Conservation (phyloP, 2,329 filamentous ascomycete genomes). For the Fusarium brevicatenulatum region DNA sequence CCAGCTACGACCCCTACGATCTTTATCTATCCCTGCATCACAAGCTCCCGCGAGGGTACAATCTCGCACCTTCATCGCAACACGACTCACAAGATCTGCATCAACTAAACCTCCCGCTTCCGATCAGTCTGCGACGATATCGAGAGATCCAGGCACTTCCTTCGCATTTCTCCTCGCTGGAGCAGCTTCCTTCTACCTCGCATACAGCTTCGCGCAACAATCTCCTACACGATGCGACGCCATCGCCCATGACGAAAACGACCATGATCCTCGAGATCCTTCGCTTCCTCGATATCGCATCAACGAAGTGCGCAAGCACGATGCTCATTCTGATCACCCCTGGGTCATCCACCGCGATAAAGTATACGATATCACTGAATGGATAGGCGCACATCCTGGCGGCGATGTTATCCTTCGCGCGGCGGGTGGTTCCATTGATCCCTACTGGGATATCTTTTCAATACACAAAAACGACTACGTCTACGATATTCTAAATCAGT, state of each 20-base stretch:
- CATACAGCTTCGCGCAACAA: slow-evolving; percentile 30
- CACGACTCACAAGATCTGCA: background rate
- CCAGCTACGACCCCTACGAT: slow-evolving; percentile 20
- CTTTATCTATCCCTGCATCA: background rate
- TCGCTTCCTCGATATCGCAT: slow-evolving; percentile 61
- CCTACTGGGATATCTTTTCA: slow-evolving; percentile 76
- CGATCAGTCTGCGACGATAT: background rate
- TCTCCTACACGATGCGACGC: slow-evolving; percentile 37
- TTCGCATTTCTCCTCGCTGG: slow-evolving; percentile 23
- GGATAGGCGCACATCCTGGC: slow-evolving; percentile 72
- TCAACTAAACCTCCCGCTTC: background rate
- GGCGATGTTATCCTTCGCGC: slow-evolving; percentile 75
- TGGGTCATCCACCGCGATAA: slow-evolving; percentile 73
- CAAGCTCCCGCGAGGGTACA: slow-evolving; percentile 18
- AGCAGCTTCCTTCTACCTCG: slow-evolving; percentile 33
- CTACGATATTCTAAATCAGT: slow-evolving; percentile 71
- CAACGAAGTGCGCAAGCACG: slow-evolving; percentile 62
- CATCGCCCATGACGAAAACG: background rate
- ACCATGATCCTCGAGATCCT: slow-evolving; percentile 50
- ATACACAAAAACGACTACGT: slow-evolving; percentile 75
- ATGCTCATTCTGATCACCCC: slow-evolving; percentile 61
- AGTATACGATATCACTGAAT: slow-evolving; percentile 78
- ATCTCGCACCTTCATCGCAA: slow-evolving; percentile 20
- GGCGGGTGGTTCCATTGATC: slow-evolving; percentile 71
- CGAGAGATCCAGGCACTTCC: slow-evolving; percentile 4